Conservation (phyloP, 1,284 basidiomycete genomes). For the Papiliotrema laurentii region DNA sequence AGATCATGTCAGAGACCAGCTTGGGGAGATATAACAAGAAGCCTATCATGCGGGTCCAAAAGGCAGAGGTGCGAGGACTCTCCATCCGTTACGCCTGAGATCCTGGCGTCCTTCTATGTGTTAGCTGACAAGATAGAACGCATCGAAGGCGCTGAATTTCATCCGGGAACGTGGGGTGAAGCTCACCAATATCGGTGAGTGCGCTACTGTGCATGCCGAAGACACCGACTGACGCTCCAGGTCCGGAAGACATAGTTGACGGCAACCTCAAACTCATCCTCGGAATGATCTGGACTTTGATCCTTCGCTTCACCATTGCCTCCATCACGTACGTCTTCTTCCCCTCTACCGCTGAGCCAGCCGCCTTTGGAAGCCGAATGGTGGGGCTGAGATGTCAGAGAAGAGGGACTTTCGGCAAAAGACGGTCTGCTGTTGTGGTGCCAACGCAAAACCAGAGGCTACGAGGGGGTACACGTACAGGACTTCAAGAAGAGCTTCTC, state of each 20-base stretch:
- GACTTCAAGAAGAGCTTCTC: constrained; percentile 92
- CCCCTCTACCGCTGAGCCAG: no score
- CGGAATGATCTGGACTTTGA: constrained; percentile 98
- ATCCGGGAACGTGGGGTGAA: constrained; percentile 92
- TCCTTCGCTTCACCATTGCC: constrained; percentile 93
- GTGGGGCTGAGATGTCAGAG: constrained; percentile 54
- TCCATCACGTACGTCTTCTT: constrained; percentile 84
- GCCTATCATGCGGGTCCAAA: constrained; percentile 89
- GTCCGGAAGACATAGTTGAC: constrained; percentile 81
- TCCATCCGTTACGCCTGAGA: no score
- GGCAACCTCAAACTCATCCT: constrained; percentile 95
- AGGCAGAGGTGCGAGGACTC: constrained; percentile 66
- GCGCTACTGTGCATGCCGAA: no score
- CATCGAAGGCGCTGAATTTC: constrained; percentile 92
- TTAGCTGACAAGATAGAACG: constrained; percentile 56
- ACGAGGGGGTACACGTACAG: constrained; percentile 84
- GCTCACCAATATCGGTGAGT: constrained; percentile 89
- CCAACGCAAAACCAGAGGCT: constrained; percentile 88
- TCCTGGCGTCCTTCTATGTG: background rate
- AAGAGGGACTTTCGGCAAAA: constrained; percentile 94
- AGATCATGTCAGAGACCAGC: constrained; percentile 91
- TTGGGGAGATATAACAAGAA: constrained; percentile 86
- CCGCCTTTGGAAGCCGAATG: background rate
- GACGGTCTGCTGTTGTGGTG: constrained; percentile 96
- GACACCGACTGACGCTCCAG: constrained; percentile 15